Percentiles rank a stretch among this genome's conserved stretches.
phyloP scores from a whole-genome alignment of 2,329 filamentous ascomycete species.

The Talaromyces sp. region DNA sequence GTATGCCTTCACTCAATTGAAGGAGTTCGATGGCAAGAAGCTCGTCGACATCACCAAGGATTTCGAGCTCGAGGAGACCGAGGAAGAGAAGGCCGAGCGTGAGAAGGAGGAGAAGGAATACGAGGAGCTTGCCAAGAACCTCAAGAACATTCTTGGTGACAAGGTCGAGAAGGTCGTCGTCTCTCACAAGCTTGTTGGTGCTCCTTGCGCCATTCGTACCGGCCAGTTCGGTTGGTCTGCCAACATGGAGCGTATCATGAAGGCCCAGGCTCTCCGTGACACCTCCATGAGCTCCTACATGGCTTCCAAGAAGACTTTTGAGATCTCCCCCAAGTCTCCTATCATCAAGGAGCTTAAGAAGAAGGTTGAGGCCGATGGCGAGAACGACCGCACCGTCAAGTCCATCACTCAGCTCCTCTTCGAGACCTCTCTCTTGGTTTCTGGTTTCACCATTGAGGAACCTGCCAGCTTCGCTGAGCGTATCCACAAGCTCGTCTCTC shows the following conservation, averaged over 20 bases:
- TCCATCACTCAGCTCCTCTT: conserved; percentile 97
- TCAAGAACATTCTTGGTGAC: conserved; percentile 99
- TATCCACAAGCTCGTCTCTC: conserved; percentile 98
- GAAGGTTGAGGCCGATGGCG: conserved; percentile 96
- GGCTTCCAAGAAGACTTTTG: conserved; percentile 99
- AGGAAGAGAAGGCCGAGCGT: conserved; percentile 95
- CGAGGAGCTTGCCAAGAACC: conserved; percentile 86
- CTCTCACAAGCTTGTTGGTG: conserved; percentile 89
- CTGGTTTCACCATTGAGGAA: conserved; percentile 99
- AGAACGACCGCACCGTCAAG: conserved; percentile 99
- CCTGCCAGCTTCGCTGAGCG: conserved; percentile 96
- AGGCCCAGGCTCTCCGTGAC: conserved; percentile 98
- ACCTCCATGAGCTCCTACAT: conserved; percentile 99
- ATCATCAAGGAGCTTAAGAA: conserved; percentile 99
- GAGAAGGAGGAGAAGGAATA: conserved; percentile 98
- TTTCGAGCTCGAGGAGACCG: conserved; percentile 99
- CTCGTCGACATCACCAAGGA: conserved; percentile 99
- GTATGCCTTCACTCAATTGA: conserved; percentile 99
- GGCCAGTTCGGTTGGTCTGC: conserved; percentile 99
- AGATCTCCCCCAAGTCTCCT: conserved; percentile 97
- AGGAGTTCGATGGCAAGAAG: conserved; percentile 99
- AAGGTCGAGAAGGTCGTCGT: conserved; percentile 99
- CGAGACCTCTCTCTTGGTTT: conserved; percentile 97
- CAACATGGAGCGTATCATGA: conserved; percentile 99
- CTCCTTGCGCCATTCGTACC: conserved; percentile 97